Percentiles rank a stretch among this genome's conserved stretches.
Evolutionary conservation across 768 basidiomycete genomes (phyloP).

Genomic region (Termitomyces sp.): DNA sequence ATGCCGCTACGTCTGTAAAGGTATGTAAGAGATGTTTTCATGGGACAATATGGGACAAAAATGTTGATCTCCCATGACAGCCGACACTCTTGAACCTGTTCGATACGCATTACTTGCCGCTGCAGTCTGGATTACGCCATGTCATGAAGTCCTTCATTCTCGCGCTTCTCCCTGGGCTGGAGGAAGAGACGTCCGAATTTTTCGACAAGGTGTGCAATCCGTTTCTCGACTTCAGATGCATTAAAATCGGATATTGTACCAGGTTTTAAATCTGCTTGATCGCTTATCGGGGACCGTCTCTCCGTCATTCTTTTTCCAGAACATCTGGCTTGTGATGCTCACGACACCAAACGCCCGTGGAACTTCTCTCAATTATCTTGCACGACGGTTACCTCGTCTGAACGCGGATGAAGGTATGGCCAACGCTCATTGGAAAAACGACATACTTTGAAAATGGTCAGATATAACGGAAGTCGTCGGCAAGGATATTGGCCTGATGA

Average conservation of each 20-base stretch:
- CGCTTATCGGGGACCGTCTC: conserved; percentile 80
- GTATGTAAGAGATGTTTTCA: conserved; percentile 30
- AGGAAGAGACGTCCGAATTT: conserved; percentile 97
- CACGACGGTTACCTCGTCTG: conserved; percentile 69
- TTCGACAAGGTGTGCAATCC: conserved; percentile 70
- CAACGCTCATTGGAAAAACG: not conserved
- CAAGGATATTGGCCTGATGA: conserved; percentile 87
- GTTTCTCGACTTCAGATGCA: not conserved
- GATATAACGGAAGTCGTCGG: conserved; percentile 75
- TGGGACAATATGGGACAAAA: not conserved
- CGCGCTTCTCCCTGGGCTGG: conserved; percentile 88
- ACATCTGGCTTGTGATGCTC: conserved; percentile 90
- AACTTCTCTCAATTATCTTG: conserved; percentile 82
- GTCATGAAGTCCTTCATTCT: conserved; percentile 94
- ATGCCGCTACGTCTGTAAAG: conserved; percentile 98
- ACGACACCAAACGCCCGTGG: conserved; percentile 84
- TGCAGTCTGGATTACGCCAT: conserved; percentile 77
- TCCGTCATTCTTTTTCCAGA: conserved; percentile 90
- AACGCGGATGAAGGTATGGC: conserved; percentile 62
- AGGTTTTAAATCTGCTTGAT: conserved; percentile 81
- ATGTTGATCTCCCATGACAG: conserved; percentile 28
- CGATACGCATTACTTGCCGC: conserved; percentile 85
- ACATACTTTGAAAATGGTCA: conserved; percentile 12
- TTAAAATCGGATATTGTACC: not conserved
- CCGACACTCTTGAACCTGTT: conserved; percentile 89